These are phyloP conservation scores for Fusarium armeniacum DNA, from an alignment of 2,329 filamentous ascomycete genomes.

Conservation along the genomic window DNA sequence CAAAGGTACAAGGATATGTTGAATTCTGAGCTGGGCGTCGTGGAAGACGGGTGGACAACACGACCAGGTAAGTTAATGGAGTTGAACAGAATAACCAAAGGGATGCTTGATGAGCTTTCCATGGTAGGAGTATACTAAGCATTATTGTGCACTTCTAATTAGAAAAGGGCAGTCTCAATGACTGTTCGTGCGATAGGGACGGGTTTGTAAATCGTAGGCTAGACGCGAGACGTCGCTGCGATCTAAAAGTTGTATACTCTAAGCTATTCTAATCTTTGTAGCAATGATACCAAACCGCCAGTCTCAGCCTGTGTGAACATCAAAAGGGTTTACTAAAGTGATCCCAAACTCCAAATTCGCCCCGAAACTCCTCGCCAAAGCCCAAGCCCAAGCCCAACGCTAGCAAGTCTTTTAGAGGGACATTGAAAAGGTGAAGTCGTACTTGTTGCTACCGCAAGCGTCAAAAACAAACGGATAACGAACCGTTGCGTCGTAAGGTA, in stretches of 20 bases:
- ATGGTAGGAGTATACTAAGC: slow-evolving; percentile 45
- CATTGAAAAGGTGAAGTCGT: slow-evolving; percentile 49
- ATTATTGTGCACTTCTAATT: neutral
- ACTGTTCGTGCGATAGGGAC: neutral
- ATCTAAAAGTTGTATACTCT: slow-evolving; percentile 39
- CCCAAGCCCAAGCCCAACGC: slow-evolving; percentile 1
- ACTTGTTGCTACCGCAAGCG: slow-evolving; percentile 34
- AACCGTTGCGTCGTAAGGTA: slow-evolving; percentile 15
- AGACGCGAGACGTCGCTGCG: neutral
- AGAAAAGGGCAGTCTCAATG: neutral
- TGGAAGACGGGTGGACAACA: slow-evolving; percentile 44
- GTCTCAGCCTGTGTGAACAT: neutral
- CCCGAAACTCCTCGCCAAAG: slow-evolving; percentile 29
- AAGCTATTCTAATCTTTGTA: slow-evolving; percentile 34
- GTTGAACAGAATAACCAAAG: slow-evolving; percentile 36
- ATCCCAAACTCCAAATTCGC: slow-evolving; percentile 12
- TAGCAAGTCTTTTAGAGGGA: slow-evolving; percentile 22
- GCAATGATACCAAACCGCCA: slow-evolving; percentile 6
- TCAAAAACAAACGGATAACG: slow-evolving; percentile 47
- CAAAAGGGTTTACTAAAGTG: neutral
- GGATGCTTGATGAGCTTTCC: slow-evolving; percentile 42
- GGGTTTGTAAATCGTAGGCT: slow-evolving; percentile 2
- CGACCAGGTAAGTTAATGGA: slow-evolving; percentile 43
- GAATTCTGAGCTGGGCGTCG: slow-evolving; percentile 47
- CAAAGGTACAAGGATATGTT: slow-evolving; percentile 44